Evolutionary conservation across 108 stramenopile genomes (phyloP).

Genomic region (Discostella stelligeroides): DNA sequence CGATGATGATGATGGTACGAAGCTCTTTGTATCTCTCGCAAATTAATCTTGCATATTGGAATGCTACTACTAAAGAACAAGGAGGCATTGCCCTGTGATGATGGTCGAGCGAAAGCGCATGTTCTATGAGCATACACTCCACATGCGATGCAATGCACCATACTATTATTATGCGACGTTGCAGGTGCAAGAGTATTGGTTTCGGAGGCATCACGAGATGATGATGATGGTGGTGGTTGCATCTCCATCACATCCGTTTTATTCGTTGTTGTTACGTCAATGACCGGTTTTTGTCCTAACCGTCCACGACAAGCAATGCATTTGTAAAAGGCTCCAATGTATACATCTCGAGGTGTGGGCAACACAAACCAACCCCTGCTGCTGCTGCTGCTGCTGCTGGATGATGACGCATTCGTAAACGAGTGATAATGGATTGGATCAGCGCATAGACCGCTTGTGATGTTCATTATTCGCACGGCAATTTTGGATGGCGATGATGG

Average conservation of each 20-base stretch:
- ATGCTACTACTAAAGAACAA: neutral
- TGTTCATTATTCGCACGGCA: slow-evolving; percentile 39
- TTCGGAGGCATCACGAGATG: slow-evolving; percentile 1
- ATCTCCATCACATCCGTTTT: slow-evolving; percentile 2
- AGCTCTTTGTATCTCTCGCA: slow-evolving; percentile 20
- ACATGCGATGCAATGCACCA: slow-evolving; percentile 76
- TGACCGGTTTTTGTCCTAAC: no score
- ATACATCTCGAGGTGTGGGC: slow-evolving; percentile 40
- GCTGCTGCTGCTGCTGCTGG: no score
- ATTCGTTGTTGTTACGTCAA: no score
- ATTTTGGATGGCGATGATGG: slow-evolving; percentile 26
- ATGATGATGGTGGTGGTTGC: neutral
- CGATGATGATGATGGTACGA: slow-evolving; percentile 6
- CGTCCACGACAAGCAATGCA: slow-evolving; percentile 63
- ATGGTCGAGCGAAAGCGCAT: slow-evolving; percentile 56
- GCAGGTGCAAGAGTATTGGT: slow-evolving; percentile 1
- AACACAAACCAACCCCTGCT: slow-evolving; percentile 27
- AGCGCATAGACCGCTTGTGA: slow-evolving; percentile 35
- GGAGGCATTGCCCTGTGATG: neutral
- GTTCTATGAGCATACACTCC: slow-evolving; percentile 70
- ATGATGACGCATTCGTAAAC: slow-evolving; percentile 55
- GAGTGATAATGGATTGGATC: slow-evolving; percentile 72
- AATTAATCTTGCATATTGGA: slow-evolving; percentile 32
- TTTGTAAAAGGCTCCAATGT: slow-evolving; percentile 53
- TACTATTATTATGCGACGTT: slow-evolving; percentile 2